A percentile compares a stretch with the other conserved stretches of the same genome.
Conservation (phyloP, 129 eudicot genomes). For the Flaveria linearis region DNA sequence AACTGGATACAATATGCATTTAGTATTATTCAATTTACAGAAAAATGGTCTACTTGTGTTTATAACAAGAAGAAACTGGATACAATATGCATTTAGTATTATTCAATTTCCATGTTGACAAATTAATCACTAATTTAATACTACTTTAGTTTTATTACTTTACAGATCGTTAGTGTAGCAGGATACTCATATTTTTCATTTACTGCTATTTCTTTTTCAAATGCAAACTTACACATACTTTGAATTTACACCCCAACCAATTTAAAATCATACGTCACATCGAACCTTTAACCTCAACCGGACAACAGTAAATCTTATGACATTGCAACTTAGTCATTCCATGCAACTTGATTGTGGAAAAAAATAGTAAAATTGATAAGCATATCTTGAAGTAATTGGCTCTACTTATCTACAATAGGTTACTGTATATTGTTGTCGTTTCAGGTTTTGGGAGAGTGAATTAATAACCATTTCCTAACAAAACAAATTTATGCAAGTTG, state of each 20-base stretch:
- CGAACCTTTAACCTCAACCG: too few species aligned
- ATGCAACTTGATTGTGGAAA: too few species aligned
- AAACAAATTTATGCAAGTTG: not conserved
- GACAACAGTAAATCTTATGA: too few species aligned
- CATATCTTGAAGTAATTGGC: not conserved
- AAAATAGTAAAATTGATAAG: not conserved
- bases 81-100: not conserved
- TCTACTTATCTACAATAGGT: not conserved
- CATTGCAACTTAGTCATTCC: too few species aligned
- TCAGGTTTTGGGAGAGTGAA: not conserved
- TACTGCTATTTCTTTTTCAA: too few species aligned
- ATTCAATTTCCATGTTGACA: not conserved
- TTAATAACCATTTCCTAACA: not conserved
- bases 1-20: not conserved
- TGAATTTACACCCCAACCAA: too few species aligned
- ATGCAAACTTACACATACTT: too few species aligned
- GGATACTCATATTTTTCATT: not conserved
- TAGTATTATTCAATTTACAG: not conserved
- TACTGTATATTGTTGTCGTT: not conserved
- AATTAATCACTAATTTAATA: not conserved
- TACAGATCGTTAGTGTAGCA: not conserved
- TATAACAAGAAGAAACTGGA: not conserved
- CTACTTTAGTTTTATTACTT: not conserved
- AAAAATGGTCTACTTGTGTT: not conserved
- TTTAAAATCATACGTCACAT: too few species aligned